Evolutionary conservation across 225 moss, liverwort and hornwort species (phyloP).

Genomic region (Climacium dendroides): DNA sequence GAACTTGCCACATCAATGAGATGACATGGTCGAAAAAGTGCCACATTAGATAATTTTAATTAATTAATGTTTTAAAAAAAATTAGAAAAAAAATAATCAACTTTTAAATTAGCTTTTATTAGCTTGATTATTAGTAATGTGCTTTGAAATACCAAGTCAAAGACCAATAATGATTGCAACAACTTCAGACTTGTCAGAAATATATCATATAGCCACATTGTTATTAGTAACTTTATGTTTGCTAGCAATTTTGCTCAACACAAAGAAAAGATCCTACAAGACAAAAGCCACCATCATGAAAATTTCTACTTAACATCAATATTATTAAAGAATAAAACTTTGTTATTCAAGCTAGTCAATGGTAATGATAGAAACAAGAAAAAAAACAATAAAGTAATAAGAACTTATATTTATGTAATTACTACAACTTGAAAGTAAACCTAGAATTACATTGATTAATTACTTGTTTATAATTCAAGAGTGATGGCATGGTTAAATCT

Average conservation of each 20-base stretch:
- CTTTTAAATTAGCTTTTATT: no score
- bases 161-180: neutral
- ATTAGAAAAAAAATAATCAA: no score
- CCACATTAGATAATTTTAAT: no score
- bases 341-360: no score
- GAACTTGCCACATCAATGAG: no score
- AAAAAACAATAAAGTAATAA: neutral
- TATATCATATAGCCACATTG: neutral
- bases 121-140: neutral
- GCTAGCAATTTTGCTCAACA: neutral
- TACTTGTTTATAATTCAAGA: neutral
- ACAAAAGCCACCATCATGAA: neutral
- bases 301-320: neutral
- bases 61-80: no score
- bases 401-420: neutral
- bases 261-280: neutral
- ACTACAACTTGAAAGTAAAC: neutral
- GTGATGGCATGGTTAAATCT: neutral
- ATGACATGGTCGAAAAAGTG: no score
- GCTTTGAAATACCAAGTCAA: neutral
- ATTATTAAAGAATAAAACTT: no score
- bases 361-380: no score
- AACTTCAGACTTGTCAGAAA: neutral
- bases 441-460: neutral
- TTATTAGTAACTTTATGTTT: neutral